Evolutionary conservation across 2,329 filamentous ascomycete species (phyloP).

Genomic region (Fusarium penzigii): DNA sequence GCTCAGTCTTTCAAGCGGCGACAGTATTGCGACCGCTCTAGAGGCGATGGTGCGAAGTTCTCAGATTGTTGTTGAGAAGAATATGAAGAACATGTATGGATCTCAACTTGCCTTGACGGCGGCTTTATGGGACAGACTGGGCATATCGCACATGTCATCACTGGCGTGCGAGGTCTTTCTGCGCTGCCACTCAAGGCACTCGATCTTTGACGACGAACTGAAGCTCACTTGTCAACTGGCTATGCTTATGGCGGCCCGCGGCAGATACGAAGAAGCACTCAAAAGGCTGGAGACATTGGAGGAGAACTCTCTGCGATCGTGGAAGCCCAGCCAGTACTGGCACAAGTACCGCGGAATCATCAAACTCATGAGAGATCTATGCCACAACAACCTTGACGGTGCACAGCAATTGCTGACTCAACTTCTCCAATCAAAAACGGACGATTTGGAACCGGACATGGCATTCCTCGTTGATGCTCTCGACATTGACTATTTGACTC

Average conservation of each 20-base stretch:
- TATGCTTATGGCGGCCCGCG: constrained; percentile 59
- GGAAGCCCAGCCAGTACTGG: constrained; percentile 78
- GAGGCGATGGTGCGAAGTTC: constrained; percentile 82
- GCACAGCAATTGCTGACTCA: constrained; percentile 53
- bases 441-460: constrained; percentile 55
- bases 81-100: constrained; percentile 71
- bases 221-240: constrained; percentile 73
- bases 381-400: constrained; percentile 53
- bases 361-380: constrained; percentile 63
- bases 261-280: constrained; percentile 70
- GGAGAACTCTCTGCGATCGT: constrained; percentile 63
- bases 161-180: constrained; percentile 73
- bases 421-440: constrained; percentile 51
- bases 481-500: constrained; percentile 53
- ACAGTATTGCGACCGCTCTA: constrained; percentile 62
- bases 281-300: constrained; percentile 48
- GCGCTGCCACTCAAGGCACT: constrained; percentile 63
- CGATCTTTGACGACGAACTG: constrained; percentile 73
- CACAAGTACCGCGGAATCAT: constrained; percentile 67
- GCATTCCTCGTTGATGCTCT: constrained; percentile 52
- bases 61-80: constrained; percentile 76
- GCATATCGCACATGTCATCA: constrained; percentile 56
- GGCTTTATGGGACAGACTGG: constrained; percentile 75
- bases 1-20: constrained; percentile 71
- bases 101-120: constrained; percentile 72